phyloP scores from a whole-genome alignment of 1,284 basidiomycete genomes.

The Papiliotrema fonsecae region DNA sequence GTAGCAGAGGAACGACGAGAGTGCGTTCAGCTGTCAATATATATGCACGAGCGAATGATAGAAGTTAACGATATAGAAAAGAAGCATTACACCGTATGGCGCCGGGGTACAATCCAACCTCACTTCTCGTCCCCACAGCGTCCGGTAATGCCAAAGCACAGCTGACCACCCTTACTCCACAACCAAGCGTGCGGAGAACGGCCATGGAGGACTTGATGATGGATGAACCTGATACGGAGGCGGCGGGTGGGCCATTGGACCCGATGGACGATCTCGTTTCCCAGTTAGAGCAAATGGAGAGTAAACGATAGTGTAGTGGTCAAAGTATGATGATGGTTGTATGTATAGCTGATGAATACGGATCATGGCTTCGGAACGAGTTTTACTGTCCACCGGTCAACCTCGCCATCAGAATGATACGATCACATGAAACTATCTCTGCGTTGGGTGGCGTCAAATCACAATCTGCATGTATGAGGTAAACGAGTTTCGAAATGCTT shows the following conservation, averaged over 20 bases:
- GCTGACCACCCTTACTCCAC: not conserved
- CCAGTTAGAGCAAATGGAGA: conserved; percentile 64
- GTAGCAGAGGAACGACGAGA: conserved; percentile 71
- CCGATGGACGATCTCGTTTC: conserved; percentile 79
- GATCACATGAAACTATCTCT: too few relatives aligned
- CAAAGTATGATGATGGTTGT: too few relatives aligned
- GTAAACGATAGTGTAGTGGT: too few relatives aligned
- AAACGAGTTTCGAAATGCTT: too few relatives aligned
- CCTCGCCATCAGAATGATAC: too few relatives aligned
- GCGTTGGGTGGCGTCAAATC: too few relatives aligned
- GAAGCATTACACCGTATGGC: conserved; percentile 39
- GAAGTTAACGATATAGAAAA: conserved; percentile 15
- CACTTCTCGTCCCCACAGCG: conserved; percentile 36
- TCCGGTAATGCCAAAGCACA: conserved; percentile 2
- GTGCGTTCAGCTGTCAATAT: conserved; percentile 48
- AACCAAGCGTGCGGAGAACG: not conserved
- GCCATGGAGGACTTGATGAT: conserved; percentile 1
- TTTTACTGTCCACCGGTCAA: too few relatives aligned
- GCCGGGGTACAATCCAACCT: conserved; percentile 46
- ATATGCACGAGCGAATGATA: not conserved
- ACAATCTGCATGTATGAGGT: too few relatives aligned
- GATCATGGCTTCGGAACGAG: too few relatives aligned
- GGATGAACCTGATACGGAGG: conserved; percentile 19
- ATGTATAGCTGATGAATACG: not conserved
- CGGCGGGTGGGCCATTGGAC: conserved; percentile 37